Evolutionary conservation across 176 grass and related monocot species (phyloP).

Genomic region (Aegilops sharonensis): DNA sequence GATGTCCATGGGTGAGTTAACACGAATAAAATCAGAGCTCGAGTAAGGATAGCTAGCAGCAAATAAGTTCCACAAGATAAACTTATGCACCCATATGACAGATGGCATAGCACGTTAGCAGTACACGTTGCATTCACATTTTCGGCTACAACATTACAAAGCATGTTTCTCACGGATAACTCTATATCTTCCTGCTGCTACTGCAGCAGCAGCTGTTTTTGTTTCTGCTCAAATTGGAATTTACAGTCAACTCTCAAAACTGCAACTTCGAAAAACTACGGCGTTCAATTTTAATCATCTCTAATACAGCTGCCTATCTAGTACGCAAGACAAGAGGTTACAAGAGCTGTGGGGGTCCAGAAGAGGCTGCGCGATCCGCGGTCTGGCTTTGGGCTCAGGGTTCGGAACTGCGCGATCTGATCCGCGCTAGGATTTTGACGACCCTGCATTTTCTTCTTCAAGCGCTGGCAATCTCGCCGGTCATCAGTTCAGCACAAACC

Average conservation of each 20-base stretch:
- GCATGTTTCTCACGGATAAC: not conserved
- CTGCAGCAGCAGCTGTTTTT: not conserved
- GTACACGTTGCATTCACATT: not conserved
- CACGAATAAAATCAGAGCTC: not conserved
- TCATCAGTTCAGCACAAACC: conserved; percentile 8
- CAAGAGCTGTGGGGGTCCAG: not conserved
- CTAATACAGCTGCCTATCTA: conserved; percentile 10
- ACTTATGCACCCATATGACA: not conserved
- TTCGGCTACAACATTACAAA: not conserved
- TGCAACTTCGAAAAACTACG: not conserved
- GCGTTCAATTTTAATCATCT: conserved; percentile 4
- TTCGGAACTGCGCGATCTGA: not conserved
- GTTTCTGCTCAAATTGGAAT: conserved; percentile 19
- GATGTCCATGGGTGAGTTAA: not conserved
- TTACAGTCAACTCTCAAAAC: conserved; percentile 34
- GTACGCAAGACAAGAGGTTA: not conserved
- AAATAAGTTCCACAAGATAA: not conserved
- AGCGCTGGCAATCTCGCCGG: not conserved
- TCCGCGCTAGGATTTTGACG: not conserved
- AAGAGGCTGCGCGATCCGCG: not conserved
- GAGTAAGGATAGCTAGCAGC: not conserved
- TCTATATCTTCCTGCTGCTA: not conserved
- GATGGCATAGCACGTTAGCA: not conserved
- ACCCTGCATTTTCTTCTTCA: not conserved
- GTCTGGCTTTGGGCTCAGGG: not conserved